Base-by-base conservation (phyloP, 768 basidiomycete species). In the Cyathus striatus region DNA sequence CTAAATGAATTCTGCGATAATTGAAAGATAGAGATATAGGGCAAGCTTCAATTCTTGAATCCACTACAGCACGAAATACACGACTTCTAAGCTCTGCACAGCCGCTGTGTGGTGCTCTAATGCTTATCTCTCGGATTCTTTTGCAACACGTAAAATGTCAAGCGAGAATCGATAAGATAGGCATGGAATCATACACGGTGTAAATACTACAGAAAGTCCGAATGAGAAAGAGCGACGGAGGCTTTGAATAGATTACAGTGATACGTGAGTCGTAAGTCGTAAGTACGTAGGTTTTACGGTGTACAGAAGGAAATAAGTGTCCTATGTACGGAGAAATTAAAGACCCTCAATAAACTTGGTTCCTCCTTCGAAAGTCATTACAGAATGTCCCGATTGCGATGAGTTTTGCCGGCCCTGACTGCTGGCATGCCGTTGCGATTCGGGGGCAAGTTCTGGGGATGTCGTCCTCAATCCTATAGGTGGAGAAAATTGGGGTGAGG, bases 281-380 rank as follows among this genome's bases (percentile, higher is more conserved):
- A n/a, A 30, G 7, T n/a, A n/a, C n/a, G n/a, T n/a, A n/a, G n/a
- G n/a, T n/a, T n/a, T n/a, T n/a, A n/a, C n/a, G n/a, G 27, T 9
- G 27, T n/a, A 7, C n/a, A n/a, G 27, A 30, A 30, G 7, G 27
- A 30, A 30, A 30, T 9, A 30, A 30, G 27, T 30, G 9, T n/a
- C 7, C n/a, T 30, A 30, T 30, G n/a, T n/a, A 30, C n/a, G 27
- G 27, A 9, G 27, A 21, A 26, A 38, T 26, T 41, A 37, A 38
- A 40, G 27, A 37, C 23, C 16, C 32, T 76, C 75, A 21, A 76
- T 56, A 44, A 77, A 77, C 54, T 70, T 77, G 14, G 72, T 69
- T 12, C 74, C 75, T n/a, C 64, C 64, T 41, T 53, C 52, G 24
- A 72, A 65, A 9, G 72, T 69, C 49, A 61, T 63, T 49, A 64